These are phyloP conservation scores for Pistacia vera DNA, from an alignment of 345 rosid species.

Conservation along the genomic window DNA sequence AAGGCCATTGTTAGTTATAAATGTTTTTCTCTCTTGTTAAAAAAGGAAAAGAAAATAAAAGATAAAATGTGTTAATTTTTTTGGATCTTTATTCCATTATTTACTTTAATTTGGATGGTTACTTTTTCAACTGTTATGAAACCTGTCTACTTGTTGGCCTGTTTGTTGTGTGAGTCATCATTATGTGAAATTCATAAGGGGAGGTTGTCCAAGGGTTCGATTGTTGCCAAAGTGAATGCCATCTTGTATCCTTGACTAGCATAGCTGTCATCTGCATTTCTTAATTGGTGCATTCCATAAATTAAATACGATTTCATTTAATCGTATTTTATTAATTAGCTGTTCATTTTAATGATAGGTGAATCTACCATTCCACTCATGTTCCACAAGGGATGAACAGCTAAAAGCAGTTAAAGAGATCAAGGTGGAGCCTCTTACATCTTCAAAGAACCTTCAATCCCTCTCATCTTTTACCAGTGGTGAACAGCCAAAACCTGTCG, in stretches of 20 bases:
- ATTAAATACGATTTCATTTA: neutral
- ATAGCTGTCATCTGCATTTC: neutral
- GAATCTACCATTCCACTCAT: conserved; percentile 60
- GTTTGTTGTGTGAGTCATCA: neutral
- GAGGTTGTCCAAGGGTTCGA: too few relatives aligned
- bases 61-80: neutral
- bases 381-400: conserved; percentile 33
- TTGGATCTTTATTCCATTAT: neutral
- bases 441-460: too few relatives aligned
- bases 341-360: conserved; percentile 38
- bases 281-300: neutral
- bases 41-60: too few relatives aligned
- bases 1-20: too few relatives aligned
- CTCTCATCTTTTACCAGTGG: too few relatives aligned
- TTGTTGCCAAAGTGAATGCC: too few relatives aligned
- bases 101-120: neutral
- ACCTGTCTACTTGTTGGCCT: neutral
- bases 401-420: conserved; percentile 1
- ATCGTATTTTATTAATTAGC: neutral
- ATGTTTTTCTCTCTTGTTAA: too few relatives aligned
- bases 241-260: too few relatives aligned
- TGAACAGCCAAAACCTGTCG: too few relatives aligned
- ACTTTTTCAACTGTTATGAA: neutral
- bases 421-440: too few relatives aligned
- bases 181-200: neutral